phyloP scores from a whole-genome alignment of 2,329 filamentous ascomycete genomes.

The Tothia fuscella region DNA sequence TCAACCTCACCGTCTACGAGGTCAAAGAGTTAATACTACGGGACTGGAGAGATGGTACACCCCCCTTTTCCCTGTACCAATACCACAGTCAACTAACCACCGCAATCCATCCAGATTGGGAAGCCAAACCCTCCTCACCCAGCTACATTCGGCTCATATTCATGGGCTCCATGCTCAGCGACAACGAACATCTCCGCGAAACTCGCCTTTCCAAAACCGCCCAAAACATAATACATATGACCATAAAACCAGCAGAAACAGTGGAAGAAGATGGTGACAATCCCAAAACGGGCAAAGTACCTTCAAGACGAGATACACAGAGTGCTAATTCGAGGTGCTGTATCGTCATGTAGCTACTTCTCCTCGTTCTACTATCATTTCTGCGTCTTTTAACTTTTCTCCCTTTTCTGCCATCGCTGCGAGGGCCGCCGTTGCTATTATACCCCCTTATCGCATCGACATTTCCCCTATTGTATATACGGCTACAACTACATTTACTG shows the following conservation, averaged over 20 bases:
- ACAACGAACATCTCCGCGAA: conserved; percentile 65
- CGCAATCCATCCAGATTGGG: conserved; percentile 52
- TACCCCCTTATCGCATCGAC: too few relatives aligned
- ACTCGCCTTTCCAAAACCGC: conserved; percentile 64
- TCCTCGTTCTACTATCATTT: too few relatives aligned
- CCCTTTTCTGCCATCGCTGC: too few relatives aligned
- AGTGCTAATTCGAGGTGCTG: too few relatives aligned
- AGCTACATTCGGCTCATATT: conserved; percentile 84
- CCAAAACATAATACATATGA: conserved; percentile 90
- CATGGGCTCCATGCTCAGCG: conserved; percentile 81
- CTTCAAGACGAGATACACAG: too few relatives aligned
- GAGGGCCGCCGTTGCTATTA: too few relatives aligned
- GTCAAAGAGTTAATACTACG: conserved; percentile 87
- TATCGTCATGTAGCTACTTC: too few relatives aligned
- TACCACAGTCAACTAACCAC: neutral
- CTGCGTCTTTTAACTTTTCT: too few relatives aligned
- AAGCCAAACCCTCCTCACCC: conserved; percentile 71
- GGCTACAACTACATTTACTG: too few relatives aligned
- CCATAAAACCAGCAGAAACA: conserved; percentile 72
- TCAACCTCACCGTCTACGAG: conserved; percentile 84
- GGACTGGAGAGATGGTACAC: conserved; percentile 69
- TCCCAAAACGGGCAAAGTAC: conserved; percentile 18
- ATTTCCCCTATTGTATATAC: too few relatives aligned
- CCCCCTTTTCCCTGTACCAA: neutral
- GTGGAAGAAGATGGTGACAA: conserved; percentile 65